Conservation (phyloP, 257 asterid species). For the Haberlea rhodopensis region DNA sequence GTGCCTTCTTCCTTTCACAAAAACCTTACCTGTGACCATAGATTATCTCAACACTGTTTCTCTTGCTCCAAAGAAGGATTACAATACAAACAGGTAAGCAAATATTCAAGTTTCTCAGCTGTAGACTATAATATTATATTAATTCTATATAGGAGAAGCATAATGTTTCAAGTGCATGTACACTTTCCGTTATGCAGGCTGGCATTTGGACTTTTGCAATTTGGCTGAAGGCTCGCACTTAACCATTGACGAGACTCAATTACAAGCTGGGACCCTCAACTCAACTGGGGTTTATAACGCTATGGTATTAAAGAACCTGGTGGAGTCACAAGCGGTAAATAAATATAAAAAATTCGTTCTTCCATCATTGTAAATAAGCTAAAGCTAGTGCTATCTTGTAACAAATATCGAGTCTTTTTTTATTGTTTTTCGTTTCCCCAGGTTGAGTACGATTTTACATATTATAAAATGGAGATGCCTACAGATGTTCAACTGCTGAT, state of each 20-base stretch:
- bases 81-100: slow-evolving; percentile 68
- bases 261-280: not conserved
- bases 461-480: slow-evolving; percentile 84
- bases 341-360: no score
- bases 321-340: slow-evolving; percentile 65
- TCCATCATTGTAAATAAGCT: not conserved
- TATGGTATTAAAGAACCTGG: slow-evolving; percentile 49
- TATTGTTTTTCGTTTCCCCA: slow-evolving; percentile 27
- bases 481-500: slow-evolving; percentile 71
- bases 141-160: not conserved
- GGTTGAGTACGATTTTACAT: slow-evolving; percentile 88
- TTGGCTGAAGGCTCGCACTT: slow-evolving; percentile 87
- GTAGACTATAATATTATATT: not conserved
- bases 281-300: slow-evolving; percentile 43
- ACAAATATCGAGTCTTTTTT: not conserved
- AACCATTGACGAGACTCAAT: slow-evolving; percentile 69
- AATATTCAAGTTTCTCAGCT: slow-evolving; percentile 14
- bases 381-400: not conserved
- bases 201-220: slow-evolving; percentile 65
- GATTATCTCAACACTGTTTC: slow-evolving; percentile 68
- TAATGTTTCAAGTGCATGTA: not conserved
- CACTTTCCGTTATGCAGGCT: slow-evolving; percentile 41
- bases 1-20: slow-evolving; percentile 71
- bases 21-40: slow-evolving; percentile 59
- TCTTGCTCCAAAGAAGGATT: slow-evolving; percentile 80